Base-by-base conservation (phyloP, 768 basidiomycete genomes). In the Sarcodon aspratus region DNA sequence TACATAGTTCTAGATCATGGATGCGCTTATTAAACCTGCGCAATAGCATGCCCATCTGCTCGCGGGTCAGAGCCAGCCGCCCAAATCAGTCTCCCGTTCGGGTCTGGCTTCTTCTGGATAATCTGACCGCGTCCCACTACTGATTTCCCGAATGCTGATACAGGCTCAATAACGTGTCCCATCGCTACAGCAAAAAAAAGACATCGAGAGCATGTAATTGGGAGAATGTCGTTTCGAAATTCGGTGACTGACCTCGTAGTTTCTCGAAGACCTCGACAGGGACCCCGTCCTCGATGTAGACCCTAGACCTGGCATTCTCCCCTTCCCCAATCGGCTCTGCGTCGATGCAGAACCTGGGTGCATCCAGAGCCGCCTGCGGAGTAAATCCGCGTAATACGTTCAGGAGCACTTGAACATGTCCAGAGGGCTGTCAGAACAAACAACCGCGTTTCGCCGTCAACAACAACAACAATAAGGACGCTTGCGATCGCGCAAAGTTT, bases 261-360 rank as follows among this genome's bases (percentile, higher is more conserved):
- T 73, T 76, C 18, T 70, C 66, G 10, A 95, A 67, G 0, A 80
- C 84, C 31, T 77, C 72, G 11, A 64, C 58, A 17, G 79, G 56
- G 48, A 95, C 82, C 0, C 79, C 84, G 33, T 93, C 91, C 65
- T 98, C 95, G 49, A 97, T 78, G 64, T 83, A 92, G 6, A 97
- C 82, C 54, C 86, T 83, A 54, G 86, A 85, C 59, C 89, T 88
- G 42, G 64, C 73, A 60, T 85, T 80, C 3, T 82, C 81, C 0
- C 80, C 80, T 21, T 66, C 62, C 8, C 70, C 70, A 8, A 68
- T 64, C 32, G 69, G 63, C 33, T 67, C 66, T 13, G 90, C 78
- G 11, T 91, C 93, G 50, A 98, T 97, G 61, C 94, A 98, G 69
- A 98, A 96, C 11, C 95, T 80, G 8, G 94, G 95, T 0, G 92